Evolutionary conservation across 2,329 filamentous ascomycete genomes (phyloP).

Genomic region (Daldinia sp.): DNA sequence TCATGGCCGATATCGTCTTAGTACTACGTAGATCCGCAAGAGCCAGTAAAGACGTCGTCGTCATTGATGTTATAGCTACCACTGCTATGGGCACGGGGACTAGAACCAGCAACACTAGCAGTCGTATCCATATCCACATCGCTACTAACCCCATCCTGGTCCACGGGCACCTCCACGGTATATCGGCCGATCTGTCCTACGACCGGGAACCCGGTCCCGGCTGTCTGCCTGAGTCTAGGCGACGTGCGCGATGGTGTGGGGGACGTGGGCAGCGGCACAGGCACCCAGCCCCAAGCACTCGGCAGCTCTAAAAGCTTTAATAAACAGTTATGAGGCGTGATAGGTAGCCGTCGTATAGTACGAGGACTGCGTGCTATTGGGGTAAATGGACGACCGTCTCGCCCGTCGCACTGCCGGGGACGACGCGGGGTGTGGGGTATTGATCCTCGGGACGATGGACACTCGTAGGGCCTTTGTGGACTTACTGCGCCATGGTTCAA

Average conservation of each 20-base stretch:
- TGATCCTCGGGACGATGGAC: too few relatives aligned
- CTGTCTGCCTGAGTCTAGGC: too few relatives aligned
- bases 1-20: too few relatives aligned
- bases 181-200: neutral
- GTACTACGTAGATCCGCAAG: too few relatives aligned
- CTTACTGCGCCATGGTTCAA: too few relatives aligned
- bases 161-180: neutral
- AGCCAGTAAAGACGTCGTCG: neutral
- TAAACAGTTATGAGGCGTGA: neutral
- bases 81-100: neutral
- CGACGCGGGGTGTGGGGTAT: too few relatives aligned
- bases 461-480: too few relatives aligned
- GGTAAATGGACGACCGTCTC: too few relatives aligned
- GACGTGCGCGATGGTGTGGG: neutral
- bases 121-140: neutral
- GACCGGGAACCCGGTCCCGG: neutral
- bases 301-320: neutral
- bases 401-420: too few relatives aligned
- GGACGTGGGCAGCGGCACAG: neutral
- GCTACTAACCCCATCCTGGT: too few relatives aligned
- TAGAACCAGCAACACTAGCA: neutral
- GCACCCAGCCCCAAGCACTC: constrained; percentile 1
- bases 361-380: too few relatives aligned
- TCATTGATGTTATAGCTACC: neutral
- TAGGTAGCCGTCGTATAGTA: neutral